Evolutionary conservation across 2,329 filamentous ascomycete genomes (phyloP).

Genomic region (Fusarium tanahbumbuense): DNA sequence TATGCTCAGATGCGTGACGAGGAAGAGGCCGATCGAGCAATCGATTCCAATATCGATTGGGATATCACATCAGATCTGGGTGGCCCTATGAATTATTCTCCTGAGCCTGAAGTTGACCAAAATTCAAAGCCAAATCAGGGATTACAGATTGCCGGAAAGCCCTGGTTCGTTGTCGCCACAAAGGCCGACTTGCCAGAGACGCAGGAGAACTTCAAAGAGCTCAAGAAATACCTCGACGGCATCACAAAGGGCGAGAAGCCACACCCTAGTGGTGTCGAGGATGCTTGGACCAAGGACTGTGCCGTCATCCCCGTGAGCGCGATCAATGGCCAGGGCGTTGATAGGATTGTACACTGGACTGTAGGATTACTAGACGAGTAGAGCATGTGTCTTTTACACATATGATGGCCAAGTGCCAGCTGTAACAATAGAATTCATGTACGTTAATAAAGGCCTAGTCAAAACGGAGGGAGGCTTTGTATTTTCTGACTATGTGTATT

Average conservation of each 20-base stretch:
- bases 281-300: constrained; percentile 70
- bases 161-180: constrained; percentile 95
- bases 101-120: constrained; percentile 31
- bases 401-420: background rate
- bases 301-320: constrained; percentile 88
- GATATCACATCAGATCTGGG: constrained; percentile 62
- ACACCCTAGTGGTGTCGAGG: constrained; percentile 77
- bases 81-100: constrained; percentile 44
- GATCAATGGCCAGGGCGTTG: constrained; percentile 85
- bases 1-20: constrained; percentile 86
- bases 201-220: constrained; percentile 76
- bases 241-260: constrained; percentile 71
- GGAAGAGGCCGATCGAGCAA: constrained; percentile 73
- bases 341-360: constrained; percentile 78
- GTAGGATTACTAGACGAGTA: constrained; percentile 72
- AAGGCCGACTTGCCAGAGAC: constrained; percentile 88
- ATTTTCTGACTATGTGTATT: background rate
- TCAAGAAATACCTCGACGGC: constrained; percentile 77
- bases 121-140: constrained; percentile 46
- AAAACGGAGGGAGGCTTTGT: background rate
- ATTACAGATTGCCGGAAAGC: constrained; percentile 90
- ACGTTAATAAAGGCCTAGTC: background rate
- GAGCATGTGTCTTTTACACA: background rate
- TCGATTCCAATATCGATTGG: constrained; percentile 67
- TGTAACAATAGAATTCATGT: constrained; percentile 1